phyloP scores from a whole-genome alignment of 345 rosid genomes.

The Eucalyptus marginata region DNA sequence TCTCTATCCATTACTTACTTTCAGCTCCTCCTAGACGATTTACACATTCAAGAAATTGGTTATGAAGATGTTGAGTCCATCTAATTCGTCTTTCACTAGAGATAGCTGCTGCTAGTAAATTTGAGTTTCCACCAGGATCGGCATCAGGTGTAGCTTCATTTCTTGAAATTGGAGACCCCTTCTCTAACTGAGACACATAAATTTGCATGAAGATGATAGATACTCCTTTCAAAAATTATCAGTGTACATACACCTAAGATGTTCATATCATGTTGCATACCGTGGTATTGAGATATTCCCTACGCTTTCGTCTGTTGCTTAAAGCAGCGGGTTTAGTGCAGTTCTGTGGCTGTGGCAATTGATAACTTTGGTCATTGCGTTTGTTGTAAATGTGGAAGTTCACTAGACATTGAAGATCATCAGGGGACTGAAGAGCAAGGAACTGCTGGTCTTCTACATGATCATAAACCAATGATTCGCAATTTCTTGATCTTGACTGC shows the following conservation, averaged over 20 bases:
- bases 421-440: not conserved
- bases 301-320: not conserved
- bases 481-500: not conserved
- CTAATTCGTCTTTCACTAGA: constrained; percentile 3
- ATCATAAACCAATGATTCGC: not conserved
- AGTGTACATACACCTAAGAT: not conserved
- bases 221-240: not conserved
- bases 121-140: not conserved
- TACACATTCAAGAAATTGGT: constrained; percentile 13
- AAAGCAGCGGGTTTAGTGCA: not conserved
- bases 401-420: not conserved
- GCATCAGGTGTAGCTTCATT: not conserved
- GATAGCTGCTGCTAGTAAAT: not conserved
- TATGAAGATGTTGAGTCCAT: constrained; percentile 25
- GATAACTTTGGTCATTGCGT: not conserved
- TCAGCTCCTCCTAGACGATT: constrained; percentile 16
- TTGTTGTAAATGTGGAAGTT: not conserved
- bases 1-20: not conserved
- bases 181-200: not conserved
- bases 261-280: not conserved
- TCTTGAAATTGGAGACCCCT: not conserved
- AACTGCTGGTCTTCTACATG: not conserved
- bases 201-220: not conserved
- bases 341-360: not conserved
- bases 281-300: not conserved